Base-by-base conservation (phyloP, 164 flowering plant genomes). In the grape (Vitis vinifera) region DNA sequence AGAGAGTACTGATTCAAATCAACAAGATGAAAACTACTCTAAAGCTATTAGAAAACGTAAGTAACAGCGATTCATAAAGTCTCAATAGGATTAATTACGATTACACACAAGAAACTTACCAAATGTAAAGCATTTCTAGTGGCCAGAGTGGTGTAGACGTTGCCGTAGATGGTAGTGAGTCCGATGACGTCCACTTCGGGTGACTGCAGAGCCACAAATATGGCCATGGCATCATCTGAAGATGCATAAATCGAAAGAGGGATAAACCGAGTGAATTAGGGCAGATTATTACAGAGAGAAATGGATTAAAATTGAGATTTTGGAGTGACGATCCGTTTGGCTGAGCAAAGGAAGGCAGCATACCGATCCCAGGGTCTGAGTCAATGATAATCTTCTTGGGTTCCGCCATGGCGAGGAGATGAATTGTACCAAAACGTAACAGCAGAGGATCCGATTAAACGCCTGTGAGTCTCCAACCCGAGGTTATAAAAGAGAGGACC, bases 191-290 rank as follows among this genome's bases (percentile, higher is more conserved):
- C 90, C 66, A 95, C 80, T 79, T 92, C 98, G 0, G 96, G 97
- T 12, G 93, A 90, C 64, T 71, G 72, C 48, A 95, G 69, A 1
- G 98, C 97, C 72, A 95, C 47, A 71, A 95, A 87, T 16, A 95
- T 95, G 11, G 99, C 98, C 99, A 92, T 88, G 55, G 97, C 94
- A 83, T 95, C 99, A 84, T 95, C 99, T 92, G 83, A 37, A 37
- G 44, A 37, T 6, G 44, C 44, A 37, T 37, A 37, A 37, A 37
- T 37, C 4, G 7, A 37, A 37, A 37, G 7, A 37, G 4, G 44
- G 44, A 6, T 37, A 3, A 37, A 37, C 6, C 7, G 44, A 37
- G 44, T 37, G 44, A 37, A 53, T 13, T 14, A 53, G 56, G 56
- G n/a, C n/a, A 53, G 56, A 11, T 14, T 4, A 13, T 53, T 15